These are phyloP conservation scores for Pyropia haitanensis DNA, from an alignment of 23 red algal genomes.

Conservation along the genomic window DNA sequence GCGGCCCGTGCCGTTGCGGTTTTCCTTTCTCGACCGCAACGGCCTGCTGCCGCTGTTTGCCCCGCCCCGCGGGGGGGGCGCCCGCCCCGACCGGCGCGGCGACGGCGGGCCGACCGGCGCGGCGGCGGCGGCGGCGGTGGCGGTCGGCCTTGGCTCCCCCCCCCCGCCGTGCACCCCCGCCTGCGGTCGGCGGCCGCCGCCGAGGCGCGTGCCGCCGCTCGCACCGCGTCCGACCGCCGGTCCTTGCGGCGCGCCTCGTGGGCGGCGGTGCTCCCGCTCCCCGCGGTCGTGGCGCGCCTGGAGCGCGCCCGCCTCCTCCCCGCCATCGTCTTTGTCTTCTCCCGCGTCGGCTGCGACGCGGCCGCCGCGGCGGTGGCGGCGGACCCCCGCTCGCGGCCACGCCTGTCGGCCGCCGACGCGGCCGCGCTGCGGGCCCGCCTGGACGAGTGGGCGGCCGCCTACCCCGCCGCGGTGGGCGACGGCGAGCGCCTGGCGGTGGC, in stretches of 20 bases:
- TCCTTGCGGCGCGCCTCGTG: constrained; percentile 4
- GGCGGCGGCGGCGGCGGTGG: no score
- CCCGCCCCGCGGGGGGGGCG: no score
- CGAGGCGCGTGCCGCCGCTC: no score
- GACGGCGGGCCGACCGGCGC: no score
- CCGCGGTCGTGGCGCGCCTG: constrained; percentile 53
- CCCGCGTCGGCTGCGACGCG: constrained; percentile 76
- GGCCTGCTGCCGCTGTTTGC: constrained; percentile 70
- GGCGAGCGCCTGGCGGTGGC: constrained; percentile 42
- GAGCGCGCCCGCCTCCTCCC: constrained; percentile 58
- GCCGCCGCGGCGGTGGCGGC: constrained; percentile 43
- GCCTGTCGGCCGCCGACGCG: no score
- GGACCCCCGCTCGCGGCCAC: not conserved
- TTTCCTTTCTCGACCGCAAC: constrained; percentile 40
- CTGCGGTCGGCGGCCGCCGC: no score
- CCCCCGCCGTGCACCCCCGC: no score
- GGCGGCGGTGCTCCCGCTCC: constrained; percentile 50
- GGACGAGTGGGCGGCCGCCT: constrained; percentile 38
- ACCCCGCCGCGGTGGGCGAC: constrained; percentile 52
- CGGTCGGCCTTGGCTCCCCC: no score
- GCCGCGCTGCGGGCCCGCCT: constrained; percentile 12
- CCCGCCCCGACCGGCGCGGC: no score
- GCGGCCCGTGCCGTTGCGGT: constrained; percentile 76
- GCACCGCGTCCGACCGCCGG: no score
- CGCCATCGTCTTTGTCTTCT: constrained; percentile 95